These are phyloP conservation scores for Candida manassasensis DNA, from an alignment of 805 yeast genomes.

Conservation along the genomic window DNA sequence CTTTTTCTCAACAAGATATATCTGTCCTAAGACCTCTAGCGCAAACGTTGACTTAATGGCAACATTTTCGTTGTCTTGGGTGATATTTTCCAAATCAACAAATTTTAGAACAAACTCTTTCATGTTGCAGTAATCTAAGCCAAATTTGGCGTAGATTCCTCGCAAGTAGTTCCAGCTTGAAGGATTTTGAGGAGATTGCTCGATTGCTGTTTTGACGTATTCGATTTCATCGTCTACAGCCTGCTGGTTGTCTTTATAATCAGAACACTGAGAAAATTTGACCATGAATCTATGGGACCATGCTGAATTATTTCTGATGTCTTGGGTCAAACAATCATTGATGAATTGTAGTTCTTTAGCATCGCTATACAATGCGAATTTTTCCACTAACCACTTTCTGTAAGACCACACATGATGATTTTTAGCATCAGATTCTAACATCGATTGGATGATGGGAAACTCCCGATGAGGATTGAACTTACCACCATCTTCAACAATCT, in stretches of 20 bases:
- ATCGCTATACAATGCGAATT: slow-evolving; percentile 43
- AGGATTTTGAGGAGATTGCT: slow-evolving; percentile 69
- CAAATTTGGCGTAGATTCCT: slow-evolving; percentile 44
- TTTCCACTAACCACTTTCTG: slow-evolving; percentile 72
- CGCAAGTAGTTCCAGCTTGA: slow-evolving; percentile 80
- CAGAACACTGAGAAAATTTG: slow-evolving; percentile 18
- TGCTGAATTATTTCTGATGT: slow-evolving; percentile 85
- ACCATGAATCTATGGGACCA: slow-evolving; percentile 85
- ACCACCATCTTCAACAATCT: slow-evolving; percentile 15
- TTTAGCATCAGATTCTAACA: slow-evolving; percentile 77
- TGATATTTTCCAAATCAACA: slow-evolving; percentile 23
- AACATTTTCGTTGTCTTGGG: slow-evolving; percentile 15
- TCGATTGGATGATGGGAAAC: slow-evolving; percentile 55
- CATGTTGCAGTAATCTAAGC: slow-evolving; percentile 30
- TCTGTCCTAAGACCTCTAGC: slow-evolving; percentile 54
- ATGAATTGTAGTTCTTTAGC: slow-evolving; percentile 50
- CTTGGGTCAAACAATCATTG: slow-evolving; percentile 45
- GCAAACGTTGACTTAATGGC: slow-evolving; percentile 53
- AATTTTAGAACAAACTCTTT: slow-evolving; percentile 43
- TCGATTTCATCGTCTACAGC: slow-evolving; percentile 46
- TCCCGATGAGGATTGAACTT: slow-evolving; percentile 49
- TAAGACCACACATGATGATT: slow-evolving; percentile 98
- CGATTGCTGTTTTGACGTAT: slow-evolving; percentile 47
- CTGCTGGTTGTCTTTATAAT: slow-evolving; percentile 7
- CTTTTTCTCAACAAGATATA: slow-evolving; percentile 32